Percentiles rank a stretch among this genome's conserved stretches.
Conservation (phyloP, 2,329 filamentous ascomycete species). For the Dendryphion nanum region DNA sequence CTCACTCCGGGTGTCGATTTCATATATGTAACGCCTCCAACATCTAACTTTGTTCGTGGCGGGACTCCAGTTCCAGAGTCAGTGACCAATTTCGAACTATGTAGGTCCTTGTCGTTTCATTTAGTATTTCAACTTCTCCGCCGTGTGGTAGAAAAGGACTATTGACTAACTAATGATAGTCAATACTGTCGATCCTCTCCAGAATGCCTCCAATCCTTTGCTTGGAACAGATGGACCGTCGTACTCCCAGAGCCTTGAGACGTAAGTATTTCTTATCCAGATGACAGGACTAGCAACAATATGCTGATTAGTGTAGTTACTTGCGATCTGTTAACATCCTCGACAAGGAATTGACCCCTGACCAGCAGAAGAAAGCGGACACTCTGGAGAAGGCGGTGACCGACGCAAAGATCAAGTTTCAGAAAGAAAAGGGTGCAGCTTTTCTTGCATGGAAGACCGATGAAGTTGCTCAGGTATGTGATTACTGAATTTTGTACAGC, state of each 20-base stretch:
- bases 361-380: conserved; percentile 1
- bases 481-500: too few species aligned
- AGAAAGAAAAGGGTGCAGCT: conserved; percentile 3
- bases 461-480: conserved; percentile 4
- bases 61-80: too few species aligned
- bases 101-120: too few species aligned
- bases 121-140: too few species aligned
- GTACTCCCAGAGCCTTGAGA: conserved; percentile 4
- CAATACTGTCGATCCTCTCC: too few species aligned
- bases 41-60: conserved; percentile 6
- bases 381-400: conserved; percentile 2
- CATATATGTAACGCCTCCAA: conserved; percentile 8
- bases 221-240: too few species aligned
- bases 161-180: too few species aligned
- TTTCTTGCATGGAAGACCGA: conserved; percentile 7
- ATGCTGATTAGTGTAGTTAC: conserved; percentile 4
- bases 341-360: conserved; percentile 3
- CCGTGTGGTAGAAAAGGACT: too few species aligned
- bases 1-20: conserved; percentile 4
- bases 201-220: too few species aligned
- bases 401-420: conserved; percentile 3
- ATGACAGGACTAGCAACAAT: not conserved
- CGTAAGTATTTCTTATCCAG: conserved; percentile 1
- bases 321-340: conserved; percentile 5
- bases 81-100: too few species aligned